Evolutionary conservation across 2,329 filamentous ascomycete genomes (phyloP).

Genomic region (Fusarium subglutinans): DNA sequence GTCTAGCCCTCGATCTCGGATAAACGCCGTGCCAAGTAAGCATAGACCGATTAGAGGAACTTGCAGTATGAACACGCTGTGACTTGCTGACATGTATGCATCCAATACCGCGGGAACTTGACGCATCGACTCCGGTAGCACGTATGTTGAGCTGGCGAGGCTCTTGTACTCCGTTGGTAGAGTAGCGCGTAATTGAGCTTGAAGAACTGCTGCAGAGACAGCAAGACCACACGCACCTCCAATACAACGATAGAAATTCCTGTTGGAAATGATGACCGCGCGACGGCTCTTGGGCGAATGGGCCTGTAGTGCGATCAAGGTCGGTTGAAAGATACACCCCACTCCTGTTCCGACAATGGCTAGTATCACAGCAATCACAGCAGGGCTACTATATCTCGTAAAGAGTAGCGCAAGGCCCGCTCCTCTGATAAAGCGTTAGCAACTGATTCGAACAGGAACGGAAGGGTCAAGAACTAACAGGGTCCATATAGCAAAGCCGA

Average conservation of each 20-base stretch:
- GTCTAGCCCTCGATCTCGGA: neutral
- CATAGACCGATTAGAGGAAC: neutral
- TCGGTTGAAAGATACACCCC: neutral
- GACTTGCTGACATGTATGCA: neutral
- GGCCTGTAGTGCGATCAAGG: neutral
- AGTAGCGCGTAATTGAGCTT: neutral
- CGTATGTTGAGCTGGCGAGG: neutral
- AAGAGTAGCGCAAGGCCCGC: neutral
- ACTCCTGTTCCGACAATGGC: neutral
- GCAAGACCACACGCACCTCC: neutral
- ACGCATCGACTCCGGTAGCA: neutral
- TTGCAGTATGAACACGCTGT: neutral
- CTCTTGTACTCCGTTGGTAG: neutral
- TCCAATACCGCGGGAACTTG: neutral
- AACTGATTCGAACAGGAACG: too few relatives aligned
- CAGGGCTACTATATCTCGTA: neutral
- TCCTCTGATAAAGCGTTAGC: neutral
- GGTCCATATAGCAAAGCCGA: neutral
- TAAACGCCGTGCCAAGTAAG: neutral
- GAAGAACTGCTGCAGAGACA: neutral
- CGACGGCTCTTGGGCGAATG: neutral
- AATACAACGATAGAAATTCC: slow-evolving; percentile 4
- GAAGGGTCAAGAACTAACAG: neutral
- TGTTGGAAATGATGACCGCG: neutral
- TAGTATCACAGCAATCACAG: neutral